Evolutionary conservation across 2,329 filamentous ascomycete genomes (phyloP), one percentile per base, ranked within the genome.

Genomic region (Neonectria sp.): DNA sequence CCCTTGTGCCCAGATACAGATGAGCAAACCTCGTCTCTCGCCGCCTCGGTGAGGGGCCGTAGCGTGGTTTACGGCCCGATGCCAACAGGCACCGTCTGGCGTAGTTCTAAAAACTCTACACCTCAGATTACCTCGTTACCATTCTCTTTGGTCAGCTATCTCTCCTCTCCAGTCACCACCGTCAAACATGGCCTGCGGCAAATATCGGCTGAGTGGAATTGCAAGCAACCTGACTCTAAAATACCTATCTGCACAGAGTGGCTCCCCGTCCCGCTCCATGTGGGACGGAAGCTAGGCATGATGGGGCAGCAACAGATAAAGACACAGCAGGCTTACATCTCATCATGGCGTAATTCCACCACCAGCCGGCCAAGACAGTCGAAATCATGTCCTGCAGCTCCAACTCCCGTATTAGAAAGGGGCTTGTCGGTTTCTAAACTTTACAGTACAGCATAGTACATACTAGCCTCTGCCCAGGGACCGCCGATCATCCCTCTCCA

Each of bases 291-390:
- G 58, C 67, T 60, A 62, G 35, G 48, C 63, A 55, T 51, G 60
- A 72, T 73, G 72, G 73, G 73, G 61, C 62, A 68, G 65, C 60
- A 52, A 67, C 55, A 66, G 73, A 75, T 75, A 75, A 72, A 75
- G 73, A 60, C 53, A 62, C 48, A 43, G 27, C 31, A 56, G 55
- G 51, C 57, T 64, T 67, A 60, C 63, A 61, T 58, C 37, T 56
- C 63, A 58, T 53, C 37, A 61, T 66, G 53, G 58, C 58, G 58
- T 66, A 66, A 66, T 62, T 58, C 63, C 35, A 31, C 48, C 35
- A 58, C 58, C 58, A 57, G 24, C 43, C 37, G 53, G 53, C 53
- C 24, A 29, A 35, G 24, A 53, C 31, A 11, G 31, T 61, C 40
- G 37, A 53, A 65, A 53, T 51, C 40, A 58, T 33, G 46, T 66